These are phyloP conservation scores for Microsporum audouinii DNA, from an alignment of 2,329 filamentous ascomycete species.

Conservation along the genomic window DNA sequence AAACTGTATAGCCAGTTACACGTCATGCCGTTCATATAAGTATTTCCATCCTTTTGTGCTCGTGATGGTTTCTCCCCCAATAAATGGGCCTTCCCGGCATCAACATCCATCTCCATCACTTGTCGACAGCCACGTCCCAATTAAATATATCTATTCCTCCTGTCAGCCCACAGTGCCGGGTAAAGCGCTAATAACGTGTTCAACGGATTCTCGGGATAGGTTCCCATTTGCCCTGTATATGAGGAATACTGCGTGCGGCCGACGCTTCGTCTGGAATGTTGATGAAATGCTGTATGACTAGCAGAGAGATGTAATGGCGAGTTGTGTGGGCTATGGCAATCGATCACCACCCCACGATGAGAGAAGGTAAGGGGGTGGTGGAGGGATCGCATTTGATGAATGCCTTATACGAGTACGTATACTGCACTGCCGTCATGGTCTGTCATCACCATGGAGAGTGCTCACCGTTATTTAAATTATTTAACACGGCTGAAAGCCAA, in stretches of 20 bases:
- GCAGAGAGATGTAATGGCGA: not conserved
- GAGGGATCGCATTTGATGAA: not conserved
- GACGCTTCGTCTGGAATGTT: not conserved
- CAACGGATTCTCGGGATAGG: constrained; percentile 1
- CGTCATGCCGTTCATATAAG: not conserved
- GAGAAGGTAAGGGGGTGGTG: not conserved
- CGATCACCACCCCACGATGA: not conserved
- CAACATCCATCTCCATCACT: not conserved
- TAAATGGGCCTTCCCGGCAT: not conserved
- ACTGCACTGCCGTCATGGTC: not conserved
- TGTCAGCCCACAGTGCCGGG: constrained; percentile 1
- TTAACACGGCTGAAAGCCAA: not conserved
- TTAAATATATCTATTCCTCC: not conserved
- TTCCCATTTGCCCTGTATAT: not conserved
- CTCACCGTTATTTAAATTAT: not conserved
- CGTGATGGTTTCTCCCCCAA: not conserved
- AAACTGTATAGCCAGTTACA: not conserved
- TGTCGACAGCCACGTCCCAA: not conserved
- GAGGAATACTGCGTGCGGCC: not conserved
- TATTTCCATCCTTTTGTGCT: not conserved
- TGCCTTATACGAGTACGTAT: not conserved
- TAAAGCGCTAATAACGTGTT: constrained; percentile 4
- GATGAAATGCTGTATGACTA: not conserved
- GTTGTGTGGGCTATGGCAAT: not conserved
- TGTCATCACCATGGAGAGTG: not conserved